Conservation (phyloP, 1,139 yeast genomes). For the Blastobotrys persicus region DNA sequence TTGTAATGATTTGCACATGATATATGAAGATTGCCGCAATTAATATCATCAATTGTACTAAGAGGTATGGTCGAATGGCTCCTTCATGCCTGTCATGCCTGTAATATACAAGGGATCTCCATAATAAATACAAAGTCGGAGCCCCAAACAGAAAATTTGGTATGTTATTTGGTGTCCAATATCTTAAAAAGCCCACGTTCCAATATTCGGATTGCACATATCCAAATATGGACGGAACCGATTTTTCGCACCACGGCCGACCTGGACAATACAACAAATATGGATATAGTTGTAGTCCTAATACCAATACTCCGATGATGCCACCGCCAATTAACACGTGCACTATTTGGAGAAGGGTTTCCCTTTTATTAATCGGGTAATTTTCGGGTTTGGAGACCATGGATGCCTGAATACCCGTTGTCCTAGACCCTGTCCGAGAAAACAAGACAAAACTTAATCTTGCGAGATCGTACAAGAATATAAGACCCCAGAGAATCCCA, state of each 20-base stretch:
- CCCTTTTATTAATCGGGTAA: no score
- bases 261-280: slow-evolving; percentile 62
- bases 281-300: slow-evolving; percentile 51
- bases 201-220: slow-evolving; percentile 81
- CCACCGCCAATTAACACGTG: slow-evolving; percentile 51
- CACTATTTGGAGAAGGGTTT: slow-evolving; percentile 3
- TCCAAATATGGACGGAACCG: slow-evolving; percentile 61
- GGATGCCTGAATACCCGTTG: no score
- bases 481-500: slow-evolving; percentile 65
- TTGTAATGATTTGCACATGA: slow-evolving; percentile 82
- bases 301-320: slow-evolving; percentile 48
- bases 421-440: no score
- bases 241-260: slow-evolving; percentile 70
- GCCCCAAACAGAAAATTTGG: slow-evolving; percentile 81
- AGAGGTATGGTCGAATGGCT: slow-evolving; percentile 26
- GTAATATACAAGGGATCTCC: slow-evolving; percentile 31
- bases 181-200: slow-evolving; percentile 75
- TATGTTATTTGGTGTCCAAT: slow-evolving; percentile 77
- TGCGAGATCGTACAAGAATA: slow-evolving; percentile 56
- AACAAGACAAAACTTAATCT: neutral
- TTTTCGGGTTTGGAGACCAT: no score
- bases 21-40: slow-evolving; percentile 58
- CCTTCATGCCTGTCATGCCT: neutral
- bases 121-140: slow-evolving; percentile 56
- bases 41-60: slow-evolving; percentile 42